Base-by-base conservation (phyloP, 2,329 filamentous ascomycete species). In the Aspergillus latus region DNA sequence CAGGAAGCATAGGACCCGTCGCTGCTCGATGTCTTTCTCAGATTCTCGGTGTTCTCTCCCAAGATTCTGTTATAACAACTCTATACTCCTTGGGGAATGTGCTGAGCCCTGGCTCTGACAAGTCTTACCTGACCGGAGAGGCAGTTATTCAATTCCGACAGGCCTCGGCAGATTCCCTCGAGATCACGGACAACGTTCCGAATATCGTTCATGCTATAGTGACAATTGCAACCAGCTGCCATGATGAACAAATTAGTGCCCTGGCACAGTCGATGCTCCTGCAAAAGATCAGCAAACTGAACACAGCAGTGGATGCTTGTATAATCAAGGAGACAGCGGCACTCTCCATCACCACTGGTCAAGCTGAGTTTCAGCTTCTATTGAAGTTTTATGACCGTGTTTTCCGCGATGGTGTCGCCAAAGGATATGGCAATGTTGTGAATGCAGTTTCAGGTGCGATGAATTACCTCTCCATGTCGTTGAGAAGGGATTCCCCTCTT, bases 131-230 rank as follows among this genome's bases (percentile, higher is more conserved):
- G 10, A 45, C 65, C 15, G 65, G 64, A 5, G 69, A 69, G 44
- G 61, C 52, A 82, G 76, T 65, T 74, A 75, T 51, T 66, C 74
- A 65, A 16, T 70, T 71, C 43, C 56, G 68, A 29, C 67, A 69
- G 45, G 58, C 61, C 26, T 66, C 66, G 32, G 66, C 21, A 21
- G 21, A 21, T 21, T 21, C 21, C 2, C 21, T 21, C 21, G 87
- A 86, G 16, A 89, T 94, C 46, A 90, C 95, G 66, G 92, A 96
- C 1, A 85, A 86, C 4, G 77, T 85, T 30, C 87, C 92, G 36
- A 95, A 93, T 60, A 88, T 97, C n/a, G 86, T 97, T n/a, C 88
- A 95, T 68, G 91, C 93, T 0, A 93, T 99, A 59, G 93, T 95
- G 56, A 87, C 87, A n/a, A 90, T 99, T 69, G 91, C 94, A 0